Conservation (phyloP, 75 land plant species). For the Azolla pinnata region DNA sequence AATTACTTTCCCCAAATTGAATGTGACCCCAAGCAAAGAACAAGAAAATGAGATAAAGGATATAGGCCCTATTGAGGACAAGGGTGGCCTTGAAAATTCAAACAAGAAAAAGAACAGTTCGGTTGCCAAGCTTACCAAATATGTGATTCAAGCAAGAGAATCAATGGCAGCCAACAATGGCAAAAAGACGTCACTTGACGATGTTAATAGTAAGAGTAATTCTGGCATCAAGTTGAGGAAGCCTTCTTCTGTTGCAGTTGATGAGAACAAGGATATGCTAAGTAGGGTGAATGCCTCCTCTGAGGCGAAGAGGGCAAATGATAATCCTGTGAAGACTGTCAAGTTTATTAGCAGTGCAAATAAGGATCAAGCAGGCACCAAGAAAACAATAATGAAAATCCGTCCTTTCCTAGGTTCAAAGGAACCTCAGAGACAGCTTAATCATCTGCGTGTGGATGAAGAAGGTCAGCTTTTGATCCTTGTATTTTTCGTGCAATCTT, state of each 20-base stretch:
- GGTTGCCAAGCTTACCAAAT: constrained; percentile 7
- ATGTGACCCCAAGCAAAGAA: not conserved
- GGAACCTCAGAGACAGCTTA: not conserved
- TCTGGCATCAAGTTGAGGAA: no score
- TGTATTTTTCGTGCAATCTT: no score
- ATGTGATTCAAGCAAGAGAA: constrained; percentile 9
- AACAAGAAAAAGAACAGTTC: constrained; percentile 21
- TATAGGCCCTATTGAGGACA: constrained; percentile 15
- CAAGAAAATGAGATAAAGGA: constrained; percentile 22
- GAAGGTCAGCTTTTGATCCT: constrained; percentile 1
- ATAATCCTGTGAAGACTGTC: not conserved
- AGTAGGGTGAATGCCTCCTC: constrained; percentile 8
- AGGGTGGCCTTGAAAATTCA: constrained; percentile 11
- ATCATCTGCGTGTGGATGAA: not conserved
- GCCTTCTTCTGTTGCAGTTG: not conserved
- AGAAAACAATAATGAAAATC: constrained; percentile 4
- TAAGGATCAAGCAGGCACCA: not conserved
- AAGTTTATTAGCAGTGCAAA: constrained; percentile 2
- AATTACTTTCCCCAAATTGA: constrained; percentile 2
- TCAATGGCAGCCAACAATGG: not conserved
- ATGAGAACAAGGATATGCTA: not conserved
- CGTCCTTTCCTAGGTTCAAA: not conserved
- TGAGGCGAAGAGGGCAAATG: no score
- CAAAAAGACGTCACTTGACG: no score
- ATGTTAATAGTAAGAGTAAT: no score